Conservation (phyloP, 768 basidiomycete species). For the Krasilnikovozyma curviuscula region DNA sequence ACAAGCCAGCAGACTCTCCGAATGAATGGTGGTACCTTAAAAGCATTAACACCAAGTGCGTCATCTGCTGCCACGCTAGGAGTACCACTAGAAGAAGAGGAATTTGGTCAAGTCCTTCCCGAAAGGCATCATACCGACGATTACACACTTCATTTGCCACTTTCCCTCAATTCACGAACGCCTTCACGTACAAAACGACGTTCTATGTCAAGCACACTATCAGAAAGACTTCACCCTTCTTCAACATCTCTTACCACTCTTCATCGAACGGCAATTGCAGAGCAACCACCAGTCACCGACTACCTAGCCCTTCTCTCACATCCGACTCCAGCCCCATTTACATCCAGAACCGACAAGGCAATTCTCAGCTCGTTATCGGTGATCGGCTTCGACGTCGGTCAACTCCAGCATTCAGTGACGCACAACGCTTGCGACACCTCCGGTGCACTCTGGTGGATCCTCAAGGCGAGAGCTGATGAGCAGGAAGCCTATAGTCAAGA, state of each 20-base stretch:
- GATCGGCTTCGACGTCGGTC: constrained; percentile 79
- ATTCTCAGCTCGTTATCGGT: constrained; percentile 52
- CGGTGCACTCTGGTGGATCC: constrained; percentile 91
- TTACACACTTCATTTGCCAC: constrained; percentile 37
- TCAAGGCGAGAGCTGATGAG: constrained; percentile 41
- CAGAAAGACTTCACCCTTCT: constrained; percentile 19
- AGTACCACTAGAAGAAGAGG: constrained; percentile 19
- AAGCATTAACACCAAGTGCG: no score
- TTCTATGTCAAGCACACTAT: constrained; percentile 69
- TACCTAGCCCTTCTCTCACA: constrained; percentile 24
- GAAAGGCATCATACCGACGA: constrained; percentile 8
- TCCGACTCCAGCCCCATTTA: constrained; percentile 61
- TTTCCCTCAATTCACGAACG: constrained; percentile 41
- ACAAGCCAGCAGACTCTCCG: constrained; percentile 25
- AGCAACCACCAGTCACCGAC: constrained; percentile 28
- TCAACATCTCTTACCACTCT: constrained; percentile 12
- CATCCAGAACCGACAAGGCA: constrained; percentile 58
- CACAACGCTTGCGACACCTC: constrained; percentile 80
- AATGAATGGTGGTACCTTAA: no score
- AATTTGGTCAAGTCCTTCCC: constrained; percentile 16
- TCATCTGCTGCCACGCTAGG: constrained; percentile 11
- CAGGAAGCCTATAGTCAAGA: neutral
- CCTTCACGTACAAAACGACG: constrained; percentile 89
- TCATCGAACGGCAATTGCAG: constrained; percentile 14
- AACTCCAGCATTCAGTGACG: constrained; percentile 83